These are phyloP conservation scores for Lactarius evosmus DNA, from an alignment of 768 basidiomycete genomes.

Conservation along the genomic window DNA sequence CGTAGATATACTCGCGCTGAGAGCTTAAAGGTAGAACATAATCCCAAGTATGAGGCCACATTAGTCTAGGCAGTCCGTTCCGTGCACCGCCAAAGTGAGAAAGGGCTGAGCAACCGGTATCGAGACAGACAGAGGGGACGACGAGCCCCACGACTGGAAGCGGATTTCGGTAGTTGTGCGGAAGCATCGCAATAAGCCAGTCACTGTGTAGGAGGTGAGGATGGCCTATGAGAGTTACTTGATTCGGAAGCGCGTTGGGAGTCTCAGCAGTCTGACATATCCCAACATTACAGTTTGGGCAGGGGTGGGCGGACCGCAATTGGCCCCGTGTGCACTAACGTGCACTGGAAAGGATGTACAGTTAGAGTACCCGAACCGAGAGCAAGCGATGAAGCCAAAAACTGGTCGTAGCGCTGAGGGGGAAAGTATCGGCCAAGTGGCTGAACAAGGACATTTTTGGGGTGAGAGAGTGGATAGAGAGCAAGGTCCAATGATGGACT, in stretches of 20 bases:
- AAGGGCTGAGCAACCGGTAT: slow-evolving; percentile 10
- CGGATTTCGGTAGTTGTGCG: slow-evolving; percentile 2
- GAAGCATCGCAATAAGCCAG: slow-evolving; percentile 16
- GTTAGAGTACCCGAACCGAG: background rate
- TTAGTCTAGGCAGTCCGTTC: background rate
- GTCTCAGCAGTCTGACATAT: background rate
- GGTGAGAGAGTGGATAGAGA: background rate
- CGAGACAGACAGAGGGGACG: background rate
- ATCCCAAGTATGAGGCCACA: background rate
- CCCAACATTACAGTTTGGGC: background rate
- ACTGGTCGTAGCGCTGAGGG: background rate
- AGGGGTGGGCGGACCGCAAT: slow-evolving; percentile 1
- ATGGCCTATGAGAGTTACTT: background rate
- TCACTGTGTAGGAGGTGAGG: background rate
- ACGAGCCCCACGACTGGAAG: background rate
- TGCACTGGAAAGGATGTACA: background rate
- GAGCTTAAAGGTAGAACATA: background rate
- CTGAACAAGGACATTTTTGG: background rate
- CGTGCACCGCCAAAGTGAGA: slow-evolving; percentile 9
- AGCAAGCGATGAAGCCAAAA: background rate
- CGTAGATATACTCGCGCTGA: slow-evolving; percentile 10
- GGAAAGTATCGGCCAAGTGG: background rate
- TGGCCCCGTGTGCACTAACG: background rate
- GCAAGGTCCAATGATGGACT: too few relatives aligned
- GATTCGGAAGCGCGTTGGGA: background rate